Base-by-base conservation (phyloP, 2,329 filamentous ascomycete genomes). In the Neocucurbitaria cava region DNA sequence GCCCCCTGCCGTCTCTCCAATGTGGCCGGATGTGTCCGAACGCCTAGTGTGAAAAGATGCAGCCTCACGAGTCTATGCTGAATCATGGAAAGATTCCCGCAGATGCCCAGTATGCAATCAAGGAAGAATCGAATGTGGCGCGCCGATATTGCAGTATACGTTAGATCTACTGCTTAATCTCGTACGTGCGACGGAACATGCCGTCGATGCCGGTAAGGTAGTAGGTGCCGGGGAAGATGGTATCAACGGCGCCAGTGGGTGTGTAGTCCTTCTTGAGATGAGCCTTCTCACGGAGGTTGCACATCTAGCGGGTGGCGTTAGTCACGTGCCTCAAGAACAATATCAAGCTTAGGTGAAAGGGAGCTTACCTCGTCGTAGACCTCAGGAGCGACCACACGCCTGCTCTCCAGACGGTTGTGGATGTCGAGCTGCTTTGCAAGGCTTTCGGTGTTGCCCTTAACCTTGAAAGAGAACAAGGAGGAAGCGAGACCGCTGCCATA, bases 401-500 rank as follows among this genome's bases (percentile, higher is more conserved):
- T 74, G 38, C 72, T 68, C 23, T 80, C 78, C 46, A 83, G 72
- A 55, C 81, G 74, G 49, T 68, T 72, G 44, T 80, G 77, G 44
- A 83, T 72, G 59, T 82, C 77, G 21, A 82, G 64, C 70, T 82
- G 77, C 69, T 79, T 74, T 43, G 71, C 69, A 28, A 83, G 75
- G 65, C 81, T 77, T 61, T 78, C 74, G 52, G 74, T 75, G 73
- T 72, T 78, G 55, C 79, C 80, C 52, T 70, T 75, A 61, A 83
- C 74, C 64, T 76, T 77, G 61, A 83, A 72, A 35, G 79, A 79
- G 72, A 83, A 82, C 71, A 83, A 69, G 45, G 80, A 82, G 26
- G 77, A 77, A 35, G 81, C 81, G 24, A 83, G 77, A 60, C 81
- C 82, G 56, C 76, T 80, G 62, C 81, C 81, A 69, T 82, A 83